phyloP scores from a whole-genome alignment of 352 stramenopile species.

The Pythium brassicae region DNA sequence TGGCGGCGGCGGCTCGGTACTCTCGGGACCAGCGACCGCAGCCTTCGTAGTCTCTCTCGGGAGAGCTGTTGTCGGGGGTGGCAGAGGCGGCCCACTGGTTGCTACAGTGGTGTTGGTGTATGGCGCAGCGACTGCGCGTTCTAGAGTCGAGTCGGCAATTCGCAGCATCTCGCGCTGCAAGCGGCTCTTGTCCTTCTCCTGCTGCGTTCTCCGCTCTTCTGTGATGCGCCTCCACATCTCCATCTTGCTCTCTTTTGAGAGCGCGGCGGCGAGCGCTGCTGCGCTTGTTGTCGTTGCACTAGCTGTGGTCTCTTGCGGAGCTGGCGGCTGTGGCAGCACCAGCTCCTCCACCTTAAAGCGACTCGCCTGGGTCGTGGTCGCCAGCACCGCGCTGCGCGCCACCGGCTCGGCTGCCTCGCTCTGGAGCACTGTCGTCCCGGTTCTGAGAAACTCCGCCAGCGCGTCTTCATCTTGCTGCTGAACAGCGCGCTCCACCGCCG shows the following conservation, averaged over 20 bases:
- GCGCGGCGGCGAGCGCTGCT: not conserved
- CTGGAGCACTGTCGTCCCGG: slow-evolving; percentile 2
- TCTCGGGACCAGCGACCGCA: not conserved
- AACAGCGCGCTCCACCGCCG: slow-evolving; percentile 18
- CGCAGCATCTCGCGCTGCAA: slow-evolving; percentile 9
- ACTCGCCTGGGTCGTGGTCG: slow-evolving; percentile 2
- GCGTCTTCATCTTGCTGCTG: slow-evolving; percentile 17
- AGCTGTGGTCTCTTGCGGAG: not conserved
- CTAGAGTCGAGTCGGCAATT: not conserved
- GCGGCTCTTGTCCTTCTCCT: slow-evolving; percentile 18
- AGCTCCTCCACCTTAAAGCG: slow-evolving; percentile 21
- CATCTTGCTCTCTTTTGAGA: slow-evolving; percentile 54
- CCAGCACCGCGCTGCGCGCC: slow-evolving; percentile 1
- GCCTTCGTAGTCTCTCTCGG: not conserved
- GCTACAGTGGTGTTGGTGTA: too few relatives aligned
- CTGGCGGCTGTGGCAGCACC: not conserved
- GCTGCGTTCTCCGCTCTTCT: slow-evolving; percentile 34
- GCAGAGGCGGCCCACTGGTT: not conserved
- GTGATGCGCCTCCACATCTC: slow-evolving; percentile 65
- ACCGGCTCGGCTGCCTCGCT: not conserved
- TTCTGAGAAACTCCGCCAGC: slow-evolving; percentile 20
- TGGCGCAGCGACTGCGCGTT: not conserved
- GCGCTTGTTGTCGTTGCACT: not conserved
- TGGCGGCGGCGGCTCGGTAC: too few relatives aligned
- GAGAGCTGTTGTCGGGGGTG: too few relatives aligned